Evolutionary conservation across 2,329 filamentous ascomycete species (phyloP).

Genomic region (Calonectria leucothoes): DNA sequence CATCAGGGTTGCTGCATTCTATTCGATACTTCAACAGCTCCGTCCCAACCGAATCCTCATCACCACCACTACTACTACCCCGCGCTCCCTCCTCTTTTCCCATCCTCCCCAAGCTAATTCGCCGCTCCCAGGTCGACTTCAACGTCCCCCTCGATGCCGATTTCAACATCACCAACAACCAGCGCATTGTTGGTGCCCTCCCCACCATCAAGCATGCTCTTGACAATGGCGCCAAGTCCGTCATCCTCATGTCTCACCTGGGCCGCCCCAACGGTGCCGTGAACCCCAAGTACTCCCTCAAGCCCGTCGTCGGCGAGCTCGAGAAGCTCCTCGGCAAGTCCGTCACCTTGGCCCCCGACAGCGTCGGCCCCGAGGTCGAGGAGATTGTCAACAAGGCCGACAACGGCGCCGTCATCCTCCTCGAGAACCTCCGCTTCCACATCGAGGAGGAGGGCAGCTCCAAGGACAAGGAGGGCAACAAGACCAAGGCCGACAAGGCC

Average conservation of each 20-base stretch:
- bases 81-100: background rate
- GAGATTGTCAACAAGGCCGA: conserved; percentile 86
- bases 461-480: conserved; percentile 95
- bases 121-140: conserved; percentile 86
- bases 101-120: conserved; percentile 25
- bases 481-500: conserved; percentile 96
- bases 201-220: conserved; percentile 96
- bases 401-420: conserved; percentile 85
- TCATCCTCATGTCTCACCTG: conserved; percentile 98
- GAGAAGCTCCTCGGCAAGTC: conserved; percentile 88
- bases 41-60: background rate
- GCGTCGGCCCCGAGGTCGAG: conserved; percentile 90
- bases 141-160: conserved; percentile 96
- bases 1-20: background rate
- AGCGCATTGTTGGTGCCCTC: conserved; percentile 95
- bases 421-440: conserved; percentile 99
- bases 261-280: conserved; percentile 91
- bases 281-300: conserved; percentile 94
- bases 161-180: conserved; percentile 97
- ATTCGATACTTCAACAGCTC: background rate
- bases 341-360: conserved; percentile 91
- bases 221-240: conserved; percentile 89
- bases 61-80: background rate
- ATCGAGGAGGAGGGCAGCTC: conserved; percentile 96
- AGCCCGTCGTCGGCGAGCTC: conserved; percentile 90